A percentile compares a stretch with the other conserved stretches of the same genome.
phyloP scores from a whole-genome alignment of 495 filamentous ascomycete genomes.

The Aspergillus saccharolyticus region DNA sequence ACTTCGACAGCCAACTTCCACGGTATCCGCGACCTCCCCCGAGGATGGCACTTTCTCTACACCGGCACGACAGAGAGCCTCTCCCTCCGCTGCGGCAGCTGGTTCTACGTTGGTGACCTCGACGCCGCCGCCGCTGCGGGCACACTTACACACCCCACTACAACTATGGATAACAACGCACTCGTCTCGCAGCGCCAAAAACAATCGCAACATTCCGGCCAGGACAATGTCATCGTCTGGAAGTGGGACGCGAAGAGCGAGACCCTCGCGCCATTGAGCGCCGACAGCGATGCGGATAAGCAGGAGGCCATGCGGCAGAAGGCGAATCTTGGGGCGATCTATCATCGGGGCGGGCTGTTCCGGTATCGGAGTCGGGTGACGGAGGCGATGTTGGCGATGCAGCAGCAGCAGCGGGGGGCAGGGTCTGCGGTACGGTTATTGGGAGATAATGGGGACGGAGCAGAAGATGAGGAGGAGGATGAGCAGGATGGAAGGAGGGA shows the following conservation, averaged over 20 bases:
- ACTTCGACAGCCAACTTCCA: slow-evolving; percentile 51
- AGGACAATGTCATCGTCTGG: slow-evolving; percentile 41
- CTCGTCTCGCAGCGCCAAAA: slow-evolving; percentile 9
- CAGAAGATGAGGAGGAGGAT: slow-evolving; percentile 24
- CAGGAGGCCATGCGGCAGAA: slow-evolving; percentile 38
- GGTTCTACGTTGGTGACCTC: slow-evolving; percentile 51
- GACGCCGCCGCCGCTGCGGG: not conserved
- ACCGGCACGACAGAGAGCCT: slow-evolving; percentile 50
- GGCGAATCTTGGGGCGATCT: slow-evolving; percentile 36
- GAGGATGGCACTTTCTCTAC: slow-evolving; percentile 60
- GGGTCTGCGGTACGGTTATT: not conserved
- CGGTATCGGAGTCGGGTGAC: slow-evolving; percentile 39
- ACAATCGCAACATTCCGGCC: slow-evolving; percentile 2
- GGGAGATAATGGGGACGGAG: not conserved
- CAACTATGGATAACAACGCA: not conserved
- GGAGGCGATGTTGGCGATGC: slow-evolving; percentile 15
- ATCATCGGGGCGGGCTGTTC: slow-evolving; percentile 40
- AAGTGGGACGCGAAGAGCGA: slow-evolving; percentile 41
- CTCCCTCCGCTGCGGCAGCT: slow-evolving; percentile 55
- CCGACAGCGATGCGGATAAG: slow-evolving; percentile 21
- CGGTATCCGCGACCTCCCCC: slow-evolving; percentile 54
- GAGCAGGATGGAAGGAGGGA: slow-evolving; percentile 32
- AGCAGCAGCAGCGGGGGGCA: not conserved
- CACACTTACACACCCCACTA: no score
- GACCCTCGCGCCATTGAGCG: slow-evolving; percentile 23